Evolutionary conservation across 257 asterid species (phyloP).

Genomic region (Solanum dulcamara): DNA sequence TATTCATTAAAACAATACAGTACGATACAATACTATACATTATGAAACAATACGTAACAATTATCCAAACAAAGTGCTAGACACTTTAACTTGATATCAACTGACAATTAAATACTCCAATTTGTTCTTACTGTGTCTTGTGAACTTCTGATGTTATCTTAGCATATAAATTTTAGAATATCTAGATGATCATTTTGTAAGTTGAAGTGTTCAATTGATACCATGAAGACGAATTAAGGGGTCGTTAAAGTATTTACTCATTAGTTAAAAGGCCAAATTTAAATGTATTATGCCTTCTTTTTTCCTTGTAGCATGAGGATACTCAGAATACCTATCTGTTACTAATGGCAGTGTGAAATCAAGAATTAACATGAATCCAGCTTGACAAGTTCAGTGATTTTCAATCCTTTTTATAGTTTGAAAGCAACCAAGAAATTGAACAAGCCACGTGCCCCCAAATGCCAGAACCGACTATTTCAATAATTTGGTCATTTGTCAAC

Average conservation of each 20-base stretch:
- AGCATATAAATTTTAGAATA: too few species aligned
- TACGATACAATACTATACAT: too few species aligned
- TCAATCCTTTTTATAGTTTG: neutral
- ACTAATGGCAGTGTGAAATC: neutral
- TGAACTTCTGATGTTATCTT: neutral
- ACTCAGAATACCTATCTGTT: neutral
- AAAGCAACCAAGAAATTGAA: neutral
- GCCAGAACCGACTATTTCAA: neutral
- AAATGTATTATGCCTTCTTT: too few species aligned
- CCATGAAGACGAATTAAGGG: too few species aligned
- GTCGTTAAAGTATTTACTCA: too few species aligned
- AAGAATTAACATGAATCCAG: neutral
- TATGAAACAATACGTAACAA: too few species aligned
- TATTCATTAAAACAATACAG: too few species aligned
- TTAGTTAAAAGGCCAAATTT: neutral
- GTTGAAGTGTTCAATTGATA: neutral
- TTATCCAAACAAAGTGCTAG: too few species aligned
- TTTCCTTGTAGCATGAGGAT: neutral
- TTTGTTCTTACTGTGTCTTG: too few species aligned
- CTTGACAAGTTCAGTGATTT: neutral
- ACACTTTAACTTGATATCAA: neutral
- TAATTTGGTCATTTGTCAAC: conserved; percentile 36
- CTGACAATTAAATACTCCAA: neutral
- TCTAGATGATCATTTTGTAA: too few species aligned
- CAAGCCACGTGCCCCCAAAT: neutral